A percentile compares a stretch with the other conserved stretches of the same genome.
These are phyloP conservation scores for Podosphaera fusca DNA, from an alignment of 2,329 filamentous ascomycete genomes.

Conservation along the genomic window DNA sequence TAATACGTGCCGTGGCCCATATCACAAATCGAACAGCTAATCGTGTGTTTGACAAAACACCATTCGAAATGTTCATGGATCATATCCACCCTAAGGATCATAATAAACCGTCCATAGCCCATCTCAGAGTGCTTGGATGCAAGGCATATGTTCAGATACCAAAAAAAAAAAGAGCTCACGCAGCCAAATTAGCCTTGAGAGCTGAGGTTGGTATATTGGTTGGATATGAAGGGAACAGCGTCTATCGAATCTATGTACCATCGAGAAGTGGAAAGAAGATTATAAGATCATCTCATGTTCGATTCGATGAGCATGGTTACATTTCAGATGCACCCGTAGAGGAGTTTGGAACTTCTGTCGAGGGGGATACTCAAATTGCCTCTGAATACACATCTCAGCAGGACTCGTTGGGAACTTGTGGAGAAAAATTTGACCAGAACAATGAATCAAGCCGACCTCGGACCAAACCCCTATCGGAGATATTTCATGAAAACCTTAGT, in stretches of 20 bases:
- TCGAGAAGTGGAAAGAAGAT: background rate
- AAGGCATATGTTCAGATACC: constrained; percentile 1
- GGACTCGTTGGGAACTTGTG: background rate
- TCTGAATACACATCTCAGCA: background rate
- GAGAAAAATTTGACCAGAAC: background rate
- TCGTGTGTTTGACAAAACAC: background rate
- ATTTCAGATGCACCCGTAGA: background rate
- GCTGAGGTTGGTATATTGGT: constrained; percentile 1
- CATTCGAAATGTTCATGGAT: background rate
- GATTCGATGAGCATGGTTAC: background rate
- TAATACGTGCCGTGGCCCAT: too few species aligned
- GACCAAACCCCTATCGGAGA: background rate
- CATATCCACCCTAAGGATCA: background rate
- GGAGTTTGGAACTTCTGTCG: background rate
- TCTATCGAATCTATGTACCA: background rate
- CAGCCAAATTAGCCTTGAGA: background rate
- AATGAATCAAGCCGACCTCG: background rate
- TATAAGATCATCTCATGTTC: background rate
- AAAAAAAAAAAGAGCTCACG: background rate
- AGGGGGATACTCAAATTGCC: background rate
- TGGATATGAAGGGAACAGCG: constrained; percentile 1
- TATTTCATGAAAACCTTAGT: background rate
- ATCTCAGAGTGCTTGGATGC: constrained; percentile 1
- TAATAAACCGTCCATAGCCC: background rate
- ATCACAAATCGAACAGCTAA: background rate